phyloP scores from a whole-genome alignment of 768 basidiomycete genomes.

The Trametes maxima region DNA sequence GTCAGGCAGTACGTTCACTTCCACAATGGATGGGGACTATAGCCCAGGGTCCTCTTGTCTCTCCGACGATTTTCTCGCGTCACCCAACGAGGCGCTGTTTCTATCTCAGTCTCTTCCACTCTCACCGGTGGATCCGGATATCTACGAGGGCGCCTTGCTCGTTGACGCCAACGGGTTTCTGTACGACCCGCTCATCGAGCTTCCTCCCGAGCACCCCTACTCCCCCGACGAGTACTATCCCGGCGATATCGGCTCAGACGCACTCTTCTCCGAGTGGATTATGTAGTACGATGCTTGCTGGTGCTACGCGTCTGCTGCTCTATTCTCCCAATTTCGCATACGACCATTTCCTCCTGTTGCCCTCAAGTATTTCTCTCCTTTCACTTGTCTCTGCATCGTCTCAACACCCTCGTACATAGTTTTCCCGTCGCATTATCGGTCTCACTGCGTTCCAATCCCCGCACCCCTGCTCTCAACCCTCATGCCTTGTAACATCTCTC shows the following conservation, averaged over 20 bases:
- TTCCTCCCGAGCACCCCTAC: neutral
- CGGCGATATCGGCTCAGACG: neutral
- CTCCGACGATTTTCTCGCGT: conserved; percentile 14
- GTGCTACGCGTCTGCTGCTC: neutral
- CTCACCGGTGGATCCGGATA: neutral
- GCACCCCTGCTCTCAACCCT: neutral
- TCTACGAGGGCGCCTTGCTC: neutral
- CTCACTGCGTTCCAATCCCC: neutral
- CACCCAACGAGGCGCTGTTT: neutral
- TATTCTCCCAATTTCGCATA: neutral
- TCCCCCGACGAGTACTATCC: conserved; percentile 1
- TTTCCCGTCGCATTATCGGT: neutral
- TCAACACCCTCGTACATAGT: neutral
- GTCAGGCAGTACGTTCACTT: too few relatives aligned
- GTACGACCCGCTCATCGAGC: neutral
- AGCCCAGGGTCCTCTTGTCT: neutral
- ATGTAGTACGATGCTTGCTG: conserved; percentile 3
- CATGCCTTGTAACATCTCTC: neutral
- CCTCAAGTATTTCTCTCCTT: neutral
- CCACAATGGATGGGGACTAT: neutral
- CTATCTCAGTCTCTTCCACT: neutral
- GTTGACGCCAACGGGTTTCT: neutral
- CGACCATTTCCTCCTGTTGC: too few relatives aligned
- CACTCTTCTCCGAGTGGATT: conserved; percentile 17
- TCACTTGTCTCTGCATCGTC: neutral